phyloP scores from a whole-genome alignment of 2,329 filamentous ascomycete species.

The Aspergillus sojae region DNA sequence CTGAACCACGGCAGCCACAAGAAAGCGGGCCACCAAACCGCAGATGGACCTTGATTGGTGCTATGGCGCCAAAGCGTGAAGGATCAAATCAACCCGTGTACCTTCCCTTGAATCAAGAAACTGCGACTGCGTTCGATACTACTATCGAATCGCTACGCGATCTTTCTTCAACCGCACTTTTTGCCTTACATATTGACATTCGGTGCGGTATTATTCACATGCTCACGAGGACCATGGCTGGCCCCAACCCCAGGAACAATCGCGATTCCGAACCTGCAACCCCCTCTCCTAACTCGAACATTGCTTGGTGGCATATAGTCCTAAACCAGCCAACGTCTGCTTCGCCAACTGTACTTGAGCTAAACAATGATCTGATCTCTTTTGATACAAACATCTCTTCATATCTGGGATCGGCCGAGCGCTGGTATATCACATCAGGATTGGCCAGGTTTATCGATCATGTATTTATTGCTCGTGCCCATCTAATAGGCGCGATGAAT shows the following conservation, averaged over 20 bases:
- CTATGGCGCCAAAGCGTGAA: slow-evolving; percentile 61
- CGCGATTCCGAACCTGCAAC: slow-evolving; percentile 40
- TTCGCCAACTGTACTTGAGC: slow-evolving; percentile 70
- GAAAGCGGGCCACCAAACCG: slow-evolving; percentile 59
- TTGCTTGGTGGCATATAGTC: slow-evolving; percentile 60
- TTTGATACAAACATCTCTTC: slow-evolving; percentile 81
- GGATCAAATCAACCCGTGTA: slow-evolving; percentile 66
- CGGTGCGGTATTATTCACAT: slow-evolving; percentile 84
- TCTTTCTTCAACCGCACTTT: slow-evolving; percentile 74
- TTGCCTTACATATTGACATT: slow-evolving; percentile 86
- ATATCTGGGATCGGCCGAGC: slow-evolving; percentile 72
- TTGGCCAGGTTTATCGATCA: slow-evolving; percentile 77
- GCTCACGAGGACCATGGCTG: slow-evolving; percentile 65
- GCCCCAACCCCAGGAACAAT: slow-evolving; percentile 50
- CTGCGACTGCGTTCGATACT: slow-evolving; percentile 82
- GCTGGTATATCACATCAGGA: slow-evolving; percentile 74
- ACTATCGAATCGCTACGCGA: slow-evolving; percentile 82
- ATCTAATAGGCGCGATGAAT: slow-evolving; percentile 80
- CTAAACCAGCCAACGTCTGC: slow-evolving; percentile 46
- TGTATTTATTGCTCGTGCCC: slow-evolving; percentile 73
- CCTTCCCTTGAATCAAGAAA: slow-evolving; percentile 84
- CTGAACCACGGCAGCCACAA: slow-evolving; percentile 49
- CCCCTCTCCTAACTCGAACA: slow-evolving; percentile 69
- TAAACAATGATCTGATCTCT: slow-evolving; percentile 81
- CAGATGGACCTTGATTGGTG: slow-evolving; percentile 81